Percentiles rank a stretch among this genome's conserved stretches.
Conservation (phyloP, 2,329 filamentous ascomycete species). For the Trichoderma afroharzianum region DNA sequence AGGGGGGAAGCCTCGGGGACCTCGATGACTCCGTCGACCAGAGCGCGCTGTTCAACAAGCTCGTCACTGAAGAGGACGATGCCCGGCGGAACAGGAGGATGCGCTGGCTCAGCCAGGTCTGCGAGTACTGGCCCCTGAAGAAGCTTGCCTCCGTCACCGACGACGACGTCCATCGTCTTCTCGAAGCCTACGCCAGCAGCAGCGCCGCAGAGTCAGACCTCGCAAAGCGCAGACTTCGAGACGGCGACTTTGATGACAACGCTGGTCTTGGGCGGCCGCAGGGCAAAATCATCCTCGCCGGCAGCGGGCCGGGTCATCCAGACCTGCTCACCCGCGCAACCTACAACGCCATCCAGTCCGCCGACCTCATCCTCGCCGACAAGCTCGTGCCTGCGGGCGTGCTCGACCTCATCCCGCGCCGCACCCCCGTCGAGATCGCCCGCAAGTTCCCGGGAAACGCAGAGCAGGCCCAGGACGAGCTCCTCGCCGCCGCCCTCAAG, state of each 20-base stretch:
- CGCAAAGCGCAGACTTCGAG: background rate
- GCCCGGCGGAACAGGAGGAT: conserved; percentile 77
- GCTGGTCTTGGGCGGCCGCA: conserved; percentile 29
- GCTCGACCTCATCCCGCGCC: conserved; percentile 82
- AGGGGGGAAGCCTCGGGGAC: conserved; percentile 57
- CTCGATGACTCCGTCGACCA: conserved; percentile 67
- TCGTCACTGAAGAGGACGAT: conserved; percentile 73
- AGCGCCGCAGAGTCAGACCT: conserved; percentile 18
- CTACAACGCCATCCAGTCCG: conserved; percentile 68
- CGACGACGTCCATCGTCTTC: conserved; percentile 69
- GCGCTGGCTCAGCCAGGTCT: conserved; percentile 92
- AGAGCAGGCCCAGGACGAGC: conserved; percentile 86
- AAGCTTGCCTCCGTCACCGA: conserved; percentile 77
- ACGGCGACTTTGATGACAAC: conserved; percentile 18
- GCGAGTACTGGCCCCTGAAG: conserved; percentile 95
- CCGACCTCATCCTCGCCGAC: conserved; percentile 78
- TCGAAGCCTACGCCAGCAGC: conserved; percentile 62
- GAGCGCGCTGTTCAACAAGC: conserved; percentile 75
- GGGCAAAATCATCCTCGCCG: conserved; percentile 81
- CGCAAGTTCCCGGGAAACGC: conserved; percentile 98
- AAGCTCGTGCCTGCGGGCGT: conserved; percentile 83
- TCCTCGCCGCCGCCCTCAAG: conserved; percentile 72
- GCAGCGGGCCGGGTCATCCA: conserved; percentile 88
- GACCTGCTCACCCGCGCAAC: conserved; percentile 84
- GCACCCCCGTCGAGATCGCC: conserved; percentile 85